Base-by-base conservation (phyloP, 1,284 basidiomycete species). In the Melampsora americana region DNA sequence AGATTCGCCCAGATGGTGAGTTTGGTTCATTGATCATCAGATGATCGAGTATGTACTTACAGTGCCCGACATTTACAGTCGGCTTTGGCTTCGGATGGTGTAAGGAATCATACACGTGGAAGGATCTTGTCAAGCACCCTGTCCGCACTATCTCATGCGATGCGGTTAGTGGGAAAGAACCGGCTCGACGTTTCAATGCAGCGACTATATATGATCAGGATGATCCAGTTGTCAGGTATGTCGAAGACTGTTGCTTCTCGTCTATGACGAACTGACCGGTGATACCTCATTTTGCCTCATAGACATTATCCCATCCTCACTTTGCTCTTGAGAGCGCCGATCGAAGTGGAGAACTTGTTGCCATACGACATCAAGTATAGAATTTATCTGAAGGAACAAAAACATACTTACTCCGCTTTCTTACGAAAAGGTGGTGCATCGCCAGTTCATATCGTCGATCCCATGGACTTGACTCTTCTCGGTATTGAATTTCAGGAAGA, bases 41-140 rank as follows among this genome's bases (percentile, higher is more conserved):
- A n/a, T n/a, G n/a, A n/a, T n/a, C n/a, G n/a, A n/a, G n/a, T n/a
- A 44, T 30, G 69, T 59, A 30, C 23, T 18, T 11, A 30, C 2
- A n/a, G 5, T 56, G 12, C 18, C 50, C 50, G 50, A 56, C 12
- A 56, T 56, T 7, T 66, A 9, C 79, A 95, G 93, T 93, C 82
- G 96, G 93, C 32, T 95, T 96, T 80, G 93, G 94, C 20, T 96
- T 95, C 84, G 90, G 88, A 80, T 99, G 95, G 94, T 95, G 91
- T 61, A 85, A 87, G 50, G 89, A 93, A n/a, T 87, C 82, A 59
- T 81, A 96, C 70, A 88, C 91, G 72, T 96, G 94, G 89, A 93
- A 96, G 80, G 95, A 97, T 79, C 85, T 99, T 3, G 85, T 94
- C 60, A 85, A 88, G n/a, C 88, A 87, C 74, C 90, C 89, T 61